Evolutionary conservation across 2,329 filamentous ascomycete genomes (phyloP).

Genomic region (Aspergillus terreus): DNA sequence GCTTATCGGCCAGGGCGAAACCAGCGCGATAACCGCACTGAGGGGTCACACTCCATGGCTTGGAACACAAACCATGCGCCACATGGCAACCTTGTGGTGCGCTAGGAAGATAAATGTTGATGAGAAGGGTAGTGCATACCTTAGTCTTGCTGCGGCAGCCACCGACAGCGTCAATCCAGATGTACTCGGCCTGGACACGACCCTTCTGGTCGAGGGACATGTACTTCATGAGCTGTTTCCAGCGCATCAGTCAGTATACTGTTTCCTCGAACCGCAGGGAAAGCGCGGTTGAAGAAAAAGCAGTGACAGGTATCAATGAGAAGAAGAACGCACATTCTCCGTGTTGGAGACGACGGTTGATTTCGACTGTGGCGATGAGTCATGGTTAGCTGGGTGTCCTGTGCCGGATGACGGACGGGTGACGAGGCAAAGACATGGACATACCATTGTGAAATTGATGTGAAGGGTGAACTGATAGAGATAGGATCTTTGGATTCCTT

Average conservation of each 20-base stretch:
- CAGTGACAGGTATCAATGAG: constrained; percentile 22
- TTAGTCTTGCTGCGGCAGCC: constrained; percentile 91
- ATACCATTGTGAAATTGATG: constrained; percentile 13
- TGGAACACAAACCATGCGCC: background rate
- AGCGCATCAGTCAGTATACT: constrained; percentile 39
- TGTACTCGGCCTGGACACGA: constrained; percentile 86
- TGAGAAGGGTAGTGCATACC: constrained; percentile 56
- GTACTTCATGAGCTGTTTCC: constrained; percentile 79
- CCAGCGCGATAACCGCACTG: background rate
- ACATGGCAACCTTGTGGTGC: background rate
- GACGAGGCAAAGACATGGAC: background rate
- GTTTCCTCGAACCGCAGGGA: constrained; percentile 23
- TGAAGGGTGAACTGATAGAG: constrained; percentile 3
- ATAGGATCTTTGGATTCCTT: background rate
- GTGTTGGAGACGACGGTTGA: constrained; percentile 46
- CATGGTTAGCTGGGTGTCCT: constrained; percentile 9
- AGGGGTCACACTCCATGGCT: background rate
- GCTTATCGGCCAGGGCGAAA: background rate
- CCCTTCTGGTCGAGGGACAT: constrained; percentile 82
- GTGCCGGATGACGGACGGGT: background rate
- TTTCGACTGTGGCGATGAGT: constrained; percentile 40
- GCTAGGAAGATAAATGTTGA: background rate
- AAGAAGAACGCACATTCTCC: constrained; percentile 42
- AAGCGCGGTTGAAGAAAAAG: constrained; percentile 26
- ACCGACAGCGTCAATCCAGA: constrained; percentile 87